Evolutionary conservation across 176 grass and related monocot genomes (phyloP).

Genomic region (Avena sativa): DNA sequence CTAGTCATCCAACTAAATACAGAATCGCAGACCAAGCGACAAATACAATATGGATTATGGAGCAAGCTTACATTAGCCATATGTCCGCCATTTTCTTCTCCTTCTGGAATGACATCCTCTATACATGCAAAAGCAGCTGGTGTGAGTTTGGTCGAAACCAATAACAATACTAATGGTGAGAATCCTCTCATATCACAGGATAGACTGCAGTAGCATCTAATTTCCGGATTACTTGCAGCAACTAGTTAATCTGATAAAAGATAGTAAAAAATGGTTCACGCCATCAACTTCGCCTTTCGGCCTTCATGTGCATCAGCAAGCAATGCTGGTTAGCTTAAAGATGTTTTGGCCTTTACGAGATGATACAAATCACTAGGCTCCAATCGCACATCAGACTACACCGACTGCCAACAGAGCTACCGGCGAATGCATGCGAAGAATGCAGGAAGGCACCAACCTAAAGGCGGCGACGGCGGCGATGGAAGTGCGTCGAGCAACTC

Average conservation of each 20-base stretch:
- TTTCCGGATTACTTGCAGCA: neutral
- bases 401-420: neutral
- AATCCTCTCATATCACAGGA: neutral
- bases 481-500: slow-evolving; percentile 4
- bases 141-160: slow-evolving; percentile 14
- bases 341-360: neutral
- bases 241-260: neutral
- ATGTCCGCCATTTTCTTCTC: slow-evolving; percentile 23
- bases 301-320: slow-evolving; percentile 1
- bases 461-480: slow-evolving; percentile 21
- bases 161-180: neutral
- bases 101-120: slow-evolving; percentile 38
- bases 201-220: neutral
- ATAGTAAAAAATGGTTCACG: neutral
- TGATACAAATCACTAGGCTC: neutral
- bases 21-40: neutral
- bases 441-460: slow-evolving; percentile 41
- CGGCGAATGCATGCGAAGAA: neutral
- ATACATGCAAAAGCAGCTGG: neutral
- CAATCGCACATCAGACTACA: neutral
- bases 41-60: neutral
- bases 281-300: neutral
- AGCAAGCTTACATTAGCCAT: slow-evolving; percentile 39
- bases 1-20: neutral
- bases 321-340: neutral